Percentiles rank a stretch among this genome's conserved stretches.
phyloP scores from a whole-genome alignment of 495 filamentous ascomycete genomes.

The Aspergillus indologenus region DNA sequence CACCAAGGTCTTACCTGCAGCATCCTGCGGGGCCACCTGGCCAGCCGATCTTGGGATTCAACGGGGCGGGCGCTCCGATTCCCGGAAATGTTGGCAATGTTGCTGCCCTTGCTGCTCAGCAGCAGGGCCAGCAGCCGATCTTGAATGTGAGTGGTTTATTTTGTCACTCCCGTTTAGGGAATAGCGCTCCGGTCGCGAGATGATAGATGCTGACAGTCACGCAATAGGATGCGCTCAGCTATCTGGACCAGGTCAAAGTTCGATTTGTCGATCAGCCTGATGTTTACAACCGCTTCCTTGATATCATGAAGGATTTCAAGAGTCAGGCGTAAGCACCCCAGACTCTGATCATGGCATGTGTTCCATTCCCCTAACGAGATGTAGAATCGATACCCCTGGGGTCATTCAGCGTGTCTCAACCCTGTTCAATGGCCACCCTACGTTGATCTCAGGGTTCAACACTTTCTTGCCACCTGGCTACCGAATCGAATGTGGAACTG shows the following conservation, averaged over 20 bases:
- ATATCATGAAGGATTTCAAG: conserved; percentile 99
- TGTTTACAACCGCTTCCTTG: conserved; percentile 95
- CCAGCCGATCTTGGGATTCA: conserved; percentile 60
- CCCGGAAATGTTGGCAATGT: conserved; percentile 51
- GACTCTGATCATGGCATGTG: neutral
- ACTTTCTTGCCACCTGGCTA: conserved; percentile 97
- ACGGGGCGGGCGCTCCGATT: conserved; percentile 45
- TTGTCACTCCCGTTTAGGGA: neutral
- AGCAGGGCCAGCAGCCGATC: conserved; percentile 90
- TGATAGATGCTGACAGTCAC: conserved; percentile 11
- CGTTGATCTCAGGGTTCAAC: conserved; percentile 97
- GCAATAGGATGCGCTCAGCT: conserved; percentile 96
- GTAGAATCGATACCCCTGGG: conserved; percentile 92
- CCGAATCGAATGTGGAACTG: conserved; percentile 90
- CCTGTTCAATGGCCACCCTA: conserved; percentile 95
- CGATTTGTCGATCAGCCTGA: conserved; percentile 96
- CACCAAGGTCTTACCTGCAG: conserved; percentile 61
- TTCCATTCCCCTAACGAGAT: conserved; percentile 15
- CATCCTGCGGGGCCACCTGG: conserved; percentile 53
- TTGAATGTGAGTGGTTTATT: conserved; percentile 65
- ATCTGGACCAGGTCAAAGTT: conserved; percentile 98
- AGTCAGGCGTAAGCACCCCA: conserved; percentile 74
- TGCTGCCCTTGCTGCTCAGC: conserved; percentile 49
- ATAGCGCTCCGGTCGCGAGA: neutral
- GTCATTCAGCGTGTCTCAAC: conserved; percentile 96